phyloP scores from a whole-genome alignment of 345 rosid species.

The Rubroshorea leprosula region DNA sequence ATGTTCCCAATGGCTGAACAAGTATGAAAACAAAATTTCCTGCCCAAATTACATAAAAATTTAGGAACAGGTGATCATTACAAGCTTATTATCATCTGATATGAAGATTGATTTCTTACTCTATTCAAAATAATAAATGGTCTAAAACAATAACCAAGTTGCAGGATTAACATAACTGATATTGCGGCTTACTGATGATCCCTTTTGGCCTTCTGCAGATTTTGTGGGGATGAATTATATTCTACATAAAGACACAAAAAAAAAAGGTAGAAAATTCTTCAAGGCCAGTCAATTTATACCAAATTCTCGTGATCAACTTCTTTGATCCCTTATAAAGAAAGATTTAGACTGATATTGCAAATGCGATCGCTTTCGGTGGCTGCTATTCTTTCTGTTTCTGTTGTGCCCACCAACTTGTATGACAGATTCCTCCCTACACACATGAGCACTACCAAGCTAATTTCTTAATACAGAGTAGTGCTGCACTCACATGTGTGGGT shows the following conservation, averaged over 20 bases:
- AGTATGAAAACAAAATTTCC: constrained; percentile 13
- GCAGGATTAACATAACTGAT: background rate
- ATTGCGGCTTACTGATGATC: background rate
- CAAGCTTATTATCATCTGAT: background rate
- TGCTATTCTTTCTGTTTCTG: constrained; percentile 21
- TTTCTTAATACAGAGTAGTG: background rate
- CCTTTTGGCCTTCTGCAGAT: constrained; percentile 13
- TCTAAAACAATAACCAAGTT: background rate
- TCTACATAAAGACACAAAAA: constrained; percentile 8
- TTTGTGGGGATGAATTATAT: constrained; percentile 12
- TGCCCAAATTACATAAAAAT: background rate
- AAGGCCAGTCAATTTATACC: constrained; percentile 23
- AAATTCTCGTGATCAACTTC: constrained; percentile 29
- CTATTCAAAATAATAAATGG: background rate
- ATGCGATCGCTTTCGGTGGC: constrained; percentile 45
- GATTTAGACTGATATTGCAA: constrained; percentile 28
- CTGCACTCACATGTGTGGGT: background rate
- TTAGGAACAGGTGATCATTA: background rate
- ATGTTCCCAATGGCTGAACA: constrained; percentile 29
- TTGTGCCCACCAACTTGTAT: constrained; percentile 35
- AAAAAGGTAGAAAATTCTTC: constrained; percentile 10
- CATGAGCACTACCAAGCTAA: background rate
- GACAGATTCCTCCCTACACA: constrained; percentile 22
- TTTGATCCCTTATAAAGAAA: constrained; percentile 30
- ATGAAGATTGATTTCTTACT: background rate